Evolutionary conservation across 345 rosid species (phyloP).

Genomic region (Eucalyptus curtisii): DNA sequence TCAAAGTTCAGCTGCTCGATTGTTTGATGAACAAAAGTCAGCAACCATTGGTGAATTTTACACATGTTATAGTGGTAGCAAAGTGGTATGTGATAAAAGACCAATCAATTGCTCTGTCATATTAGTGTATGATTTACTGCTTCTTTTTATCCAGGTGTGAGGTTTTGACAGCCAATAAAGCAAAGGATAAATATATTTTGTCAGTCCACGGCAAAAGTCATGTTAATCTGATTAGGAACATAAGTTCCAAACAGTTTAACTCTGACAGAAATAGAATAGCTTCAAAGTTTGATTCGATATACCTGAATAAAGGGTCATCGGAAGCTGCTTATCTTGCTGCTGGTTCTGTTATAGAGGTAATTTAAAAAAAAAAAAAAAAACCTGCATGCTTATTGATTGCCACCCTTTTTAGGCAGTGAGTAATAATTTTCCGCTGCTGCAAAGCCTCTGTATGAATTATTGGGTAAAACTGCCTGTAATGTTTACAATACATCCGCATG

Average conservation of each 20-base stretch:
- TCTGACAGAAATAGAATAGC: conserved; percentile 36
- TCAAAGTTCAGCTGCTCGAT: neutral
- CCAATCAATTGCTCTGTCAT: neutral
- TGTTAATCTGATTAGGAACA: conserved; percentile 41
- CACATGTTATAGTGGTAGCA: neutral
- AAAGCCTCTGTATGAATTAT: neutral
- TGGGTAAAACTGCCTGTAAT: neutral
- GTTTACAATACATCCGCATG: neutral
- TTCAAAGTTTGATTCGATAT: conserved; percentile 55
- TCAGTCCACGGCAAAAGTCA: conserved; percentile 51
- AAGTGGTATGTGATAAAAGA: neutral
- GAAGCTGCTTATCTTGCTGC: conserved; percentile 85
- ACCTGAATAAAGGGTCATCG: conserved; percentile 71
- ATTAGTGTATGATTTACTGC: neutral
- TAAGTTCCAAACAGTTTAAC: conserved; percentile 50
- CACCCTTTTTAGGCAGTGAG: neutral
- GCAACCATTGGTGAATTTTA: neutral
- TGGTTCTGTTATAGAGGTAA: conserved; percentile 83
- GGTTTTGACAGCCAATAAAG: conserved; percentile 48
- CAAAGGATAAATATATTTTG: conserved; percentile 40
- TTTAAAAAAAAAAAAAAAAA: too few species aligned
- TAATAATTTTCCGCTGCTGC: neutral
- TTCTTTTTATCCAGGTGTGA: conserved; percentile 46
- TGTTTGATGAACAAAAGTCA: neutral
- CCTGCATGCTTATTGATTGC: neutral